phyloP scores from a whole-genome alignment of 768 basidiomycete species.

The Goffeauzyma gilvescens region DNA sequence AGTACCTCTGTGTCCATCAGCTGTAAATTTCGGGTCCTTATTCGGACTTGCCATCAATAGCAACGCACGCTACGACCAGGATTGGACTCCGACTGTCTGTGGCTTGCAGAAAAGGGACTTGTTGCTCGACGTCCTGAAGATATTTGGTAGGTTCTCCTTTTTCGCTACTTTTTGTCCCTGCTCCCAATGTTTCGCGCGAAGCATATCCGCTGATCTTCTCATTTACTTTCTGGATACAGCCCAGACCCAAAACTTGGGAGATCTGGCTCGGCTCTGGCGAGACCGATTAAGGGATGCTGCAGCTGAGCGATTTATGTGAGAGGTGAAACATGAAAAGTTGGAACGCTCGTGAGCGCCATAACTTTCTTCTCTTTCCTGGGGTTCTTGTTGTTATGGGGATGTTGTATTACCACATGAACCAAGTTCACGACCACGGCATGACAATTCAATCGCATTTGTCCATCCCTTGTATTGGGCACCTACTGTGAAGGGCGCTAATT shows the following conservation, averaged over 20 bases:
- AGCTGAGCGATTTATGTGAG: no score
- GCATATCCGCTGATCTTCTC: background rate
- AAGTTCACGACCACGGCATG: no score
- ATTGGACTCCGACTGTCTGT: slow-evolving; percentile 51
- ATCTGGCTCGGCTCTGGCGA: slow-evolving; percentile 6
- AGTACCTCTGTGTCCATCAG: no score
- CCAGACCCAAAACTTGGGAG: slow-evolving; percentile 5
- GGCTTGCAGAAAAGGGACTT: slow-evolving; percentile 66
- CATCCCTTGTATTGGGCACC: no score
- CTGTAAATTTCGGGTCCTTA: background rate
- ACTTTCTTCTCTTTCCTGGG: no score
- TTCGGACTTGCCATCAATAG: slow-evolving; percentile 6
- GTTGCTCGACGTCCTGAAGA: slow-evolving; percentile 47
- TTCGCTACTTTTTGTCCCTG: no score
- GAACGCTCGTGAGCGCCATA: no score
- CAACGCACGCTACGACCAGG: slow-evolving; percentile 46
- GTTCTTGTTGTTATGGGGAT: no score
- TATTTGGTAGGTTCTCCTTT: slow-evolving; percentile 5
- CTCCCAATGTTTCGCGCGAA: no score
- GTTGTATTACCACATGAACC: no score
- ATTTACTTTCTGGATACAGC: background rate
- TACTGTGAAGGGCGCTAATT: no score
- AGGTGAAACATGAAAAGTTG: background rate
- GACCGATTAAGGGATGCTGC: background rate
- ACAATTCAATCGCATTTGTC: no score